A percentile compares a stretch with the other conserved stretches of the same genome.
phyloP scores from a whole-genome alignment of 2,329 filamentous ascomycete species.

The Fusarium continuum region DNA sequence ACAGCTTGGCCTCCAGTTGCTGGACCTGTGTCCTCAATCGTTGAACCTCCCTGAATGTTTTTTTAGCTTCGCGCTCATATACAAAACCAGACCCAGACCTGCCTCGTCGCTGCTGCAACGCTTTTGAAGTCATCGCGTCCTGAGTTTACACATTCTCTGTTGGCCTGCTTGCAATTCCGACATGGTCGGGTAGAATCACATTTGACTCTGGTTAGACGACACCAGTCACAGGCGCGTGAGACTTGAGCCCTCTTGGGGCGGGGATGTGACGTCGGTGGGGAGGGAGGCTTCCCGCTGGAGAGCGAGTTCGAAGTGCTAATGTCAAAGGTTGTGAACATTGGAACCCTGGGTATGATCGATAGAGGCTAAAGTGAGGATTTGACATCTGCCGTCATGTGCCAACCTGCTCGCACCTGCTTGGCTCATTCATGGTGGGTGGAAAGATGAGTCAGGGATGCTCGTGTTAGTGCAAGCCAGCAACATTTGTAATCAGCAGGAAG shows the following conservation, averaged over 20 bases:
- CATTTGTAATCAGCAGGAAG: slow-evolving; percentile 13
- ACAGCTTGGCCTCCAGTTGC: slow-evolving; percentile 32
- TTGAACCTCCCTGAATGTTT: slow-evolving; percentile 36
- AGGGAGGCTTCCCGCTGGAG: slow-evolving; percentile 21
- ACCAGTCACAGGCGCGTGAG: slow-evolving; percentile 46
- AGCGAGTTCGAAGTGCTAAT: slow-evolving; percentile 28
- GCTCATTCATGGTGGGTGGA: not conserved
- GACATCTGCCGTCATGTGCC: not conserved
- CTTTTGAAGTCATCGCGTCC: slow-evolving; percentile 42
- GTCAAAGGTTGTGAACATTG: slow-evolving; percentile 41
- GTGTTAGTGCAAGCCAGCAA: not conserved
- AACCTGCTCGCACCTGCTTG: not conserved
- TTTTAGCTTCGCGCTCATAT: not conserved
- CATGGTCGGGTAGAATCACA: slow-evolving; percentile 44
- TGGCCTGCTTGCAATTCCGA: slow-evolving; percentile 40
- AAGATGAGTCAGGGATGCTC: slow-evolving; percentile 9
- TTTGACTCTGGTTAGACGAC: slow-evolving; percentile 44
- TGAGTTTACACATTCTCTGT: slow-evolving; percentile 36
- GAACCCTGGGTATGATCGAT: not conserved
- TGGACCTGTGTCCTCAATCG: slow-evolving; percentile 31
- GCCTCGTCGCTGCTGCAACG: slow-evolving; percentile 40
- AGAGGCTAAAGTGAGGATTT: not conserved
- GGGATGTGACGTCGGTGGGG: slow-evolving; percentile 30
- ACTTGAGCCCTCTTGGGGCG: slow-evolving; percentile 45
- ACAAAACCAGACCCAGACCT: not conserved